Evolutionary conservation across 1,284 basidiomycete genomes (phyloP), one percentile per base, ranked within the genome.

Genomic region (Fistulinella cinereoalba): DNA sequence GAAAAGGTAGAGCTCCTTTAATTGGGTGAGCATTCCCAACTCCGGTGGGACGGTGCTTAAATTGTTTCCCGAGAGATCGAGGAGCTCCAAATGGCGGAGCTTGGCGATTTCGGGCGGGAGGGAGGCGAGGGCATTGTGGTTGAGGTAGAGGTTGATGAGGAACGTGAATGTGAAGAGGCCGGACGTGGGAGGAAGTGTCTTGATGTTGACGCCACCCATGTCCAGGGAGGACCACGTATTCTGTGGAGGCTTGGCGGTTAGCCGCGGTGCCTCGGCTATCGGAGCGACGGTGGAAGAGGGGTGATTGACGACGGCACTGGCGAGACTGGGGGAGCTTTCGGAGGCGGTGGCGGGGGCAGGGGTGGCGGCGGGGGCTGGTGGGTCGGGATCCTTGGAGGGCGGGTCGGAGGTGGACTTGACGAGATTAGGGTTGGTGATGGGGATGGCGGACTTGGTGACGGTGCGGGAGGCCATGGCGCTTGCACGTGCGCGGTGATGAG

Each of bases 141-240:
- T 98, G 70, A 99, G 90, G 71, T 97, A 99, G 46, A 99, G 83
- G 54, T 88, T 91, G 52, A 90, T 91, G 53, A 99, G 83, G 73
- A 92, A 93, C 15, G 80, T 80, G 74, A 97, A 98, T n/a, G 83
- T 77, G 74, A 98, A 99, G 28, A 97, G 76, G 51, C 86, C 88
- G 40, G 90, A 85, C 12, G 81, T 83, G 11, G 81, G 71, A 23
- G 94, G 89, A 41, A 99, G 76, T 56, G 89, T 93, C 77, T 96
- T 96, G 64, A 99, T 82, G 54, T 85, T 82, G 51, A 97, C 85
- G 5, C 96, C 96, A 47, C 97, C 96, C 83, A 99, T 93, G 70
- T 99, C 96, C 49, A 99, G 75, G 12, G 92, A 92, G 24, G 76
- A 88, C 95, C 96, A 99, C 1, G 83, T 81, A 65, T 81, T 87